Evolutionary conservation across 305 asterid genomes (phyloP).

Genomic region (Stenogyne calaminthoides): DNA sequence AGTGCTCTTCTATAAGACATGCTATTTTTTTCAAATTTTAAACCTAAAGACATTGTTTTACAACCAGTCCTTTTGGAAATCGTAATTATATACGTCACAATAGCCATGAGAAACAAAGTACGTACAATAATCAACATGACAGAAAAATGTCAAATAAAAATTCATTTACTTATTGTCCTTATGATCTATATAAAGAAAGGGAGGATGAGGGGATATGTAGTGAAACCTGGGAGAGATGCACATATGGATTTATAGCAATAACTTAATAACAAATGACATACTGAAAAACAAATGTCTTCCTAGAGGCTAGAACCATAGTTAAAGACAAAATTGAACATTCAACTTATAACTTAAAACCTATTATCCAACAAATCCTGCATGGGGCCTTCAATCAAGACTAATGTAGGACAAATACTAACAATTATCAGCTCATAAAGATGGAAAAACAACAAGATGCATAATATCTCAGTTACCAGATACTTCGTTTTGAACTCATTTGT

Average conservation of each 20-base stretch:
- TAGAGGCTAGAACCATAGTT: neutral
- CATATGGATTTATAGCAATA: too few relatives aligned
- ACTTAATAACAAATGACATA: neutral
- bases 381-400: neutral
- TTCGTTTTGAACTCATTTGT: slow-evolving; percentile 46
- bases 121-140: neutral
- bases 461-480: slow-evolving; percentile 36
- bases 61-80: neutral
- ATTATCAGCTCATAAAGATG: slow-evolving; percentile 4
- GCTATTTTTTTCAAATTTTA: neutral
- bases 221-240: too few relatives aligned
- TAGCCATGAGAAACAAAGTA: neutral
- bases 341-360: neutral
- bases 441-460: slow-evolving; percentile 8
- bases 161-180: neutral
- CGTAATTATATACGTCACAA: neutral
- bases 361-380: neutral
- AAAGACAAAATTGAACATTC: neutral
- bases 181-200: neutral
- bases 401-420: neutral
- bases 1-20: neutral
- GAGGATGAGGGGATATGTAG: neutral
- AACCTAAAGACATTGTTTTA: neutral
- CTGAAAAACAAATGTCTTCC: neutral
- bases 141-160: neutral